A percentile compares a stretch with the other conserved stretches of the same genome.
Conservation (phyloP, 202 grass and related monocot species). For the Carex sylvatica region DNA sequence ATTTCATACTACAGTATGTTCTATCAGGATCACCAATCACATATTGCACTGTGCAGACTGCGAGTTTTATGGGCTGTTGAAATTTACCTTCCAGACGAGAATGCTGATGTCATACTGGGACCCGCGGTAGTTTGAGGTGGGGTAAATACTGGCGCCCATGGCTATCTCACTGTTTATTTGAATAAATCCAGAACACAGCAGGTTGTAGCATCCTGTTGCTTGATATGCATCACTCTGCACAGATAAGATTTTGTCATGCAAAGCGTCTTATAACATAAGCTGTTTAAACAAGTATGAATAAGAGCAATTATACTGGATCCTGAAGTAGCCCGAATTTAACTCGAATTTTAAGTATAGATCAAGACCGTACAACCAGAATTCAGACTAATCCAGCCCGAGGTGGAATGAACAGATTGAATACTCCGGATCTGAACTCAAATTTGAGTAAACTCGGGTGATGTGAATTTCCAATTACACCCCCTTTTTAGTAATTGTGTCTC, state of each 20-base stretch:
- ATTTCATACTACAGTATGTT: neutral
- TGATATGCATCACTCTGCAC: constrained; percentile 89
- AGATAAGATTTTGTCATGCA: constrained; percentile 11
- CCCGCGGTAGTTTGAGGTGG: constrained; percentile 70
- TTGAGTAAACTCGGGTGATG: no score
- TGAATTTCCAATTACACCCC: no score
- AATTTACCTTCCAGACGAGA: constrained; percentile 86
- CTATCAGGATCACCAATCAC: neutral
- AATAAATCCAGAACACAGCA: constrained; percentile 81
- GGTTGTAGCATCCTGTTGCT: constrained; percentile 94
- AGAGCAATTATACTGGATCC: neutral
- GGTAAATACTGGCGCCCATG: constrained; percentile 78
- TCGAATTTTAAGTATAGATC: no score
- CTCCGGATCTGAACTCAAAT: no score
- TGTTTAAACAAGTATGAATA: neutral
- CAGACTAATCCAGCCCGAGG: no score
- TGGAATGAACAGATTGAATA: no score
- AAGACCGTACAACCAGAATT: no score
- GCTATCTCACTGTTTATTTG: constrained; percentile 85
- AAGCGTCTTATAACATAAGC: neutral
- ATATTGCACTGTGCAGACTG: neutral
- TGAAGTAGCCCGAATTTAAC: no score
- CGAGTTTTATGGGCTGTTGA: constrained; percentile 23
- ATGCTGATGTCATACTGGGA: constrained; percentile 91
- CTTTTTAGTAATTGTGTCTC: neutral